phyloP scores from a whole-genome alignment of 345 rosid species.

The Noccaea caerulescens region DNA sequence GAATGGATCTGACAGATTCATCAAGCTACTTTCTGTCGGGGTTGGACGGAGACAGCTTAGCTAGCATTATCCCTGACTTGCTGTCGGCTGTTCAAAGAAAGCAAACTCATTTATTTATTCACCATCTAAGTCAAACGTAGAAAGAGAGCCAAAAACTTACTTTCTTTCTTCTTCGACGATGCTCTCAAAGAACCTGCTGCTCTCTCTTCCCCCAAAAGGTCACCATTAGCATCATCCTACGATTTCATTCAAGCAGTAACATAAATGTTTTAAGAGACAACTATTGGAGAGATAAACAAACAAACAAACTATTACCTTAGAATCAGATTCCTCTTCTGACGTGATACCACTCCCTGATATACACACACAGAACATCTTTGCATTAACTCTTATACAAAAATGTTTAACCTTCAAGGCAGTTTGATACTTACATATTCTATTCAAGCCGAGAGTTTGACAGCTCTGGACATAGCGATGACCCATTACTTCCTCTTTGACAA shows the following conservation, averaged over 20 bases:
- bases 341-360: too few relatives aligned
- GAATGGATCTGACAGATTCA: neutral
- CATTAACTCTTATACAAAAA: too few relatives aligned
- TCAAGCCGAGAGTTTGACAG: neutral
- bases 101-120: neutral
- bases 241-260: too few relatives aligned
- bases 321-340: too few relatives aligned
- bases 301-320: too few relatives aligned
- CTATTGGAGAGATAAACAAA: too few relatives aligned
- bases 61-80: neutral
- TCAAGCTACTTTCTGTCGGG: neutral
- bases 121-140: neutral
- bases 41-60: too few relatives aligned
- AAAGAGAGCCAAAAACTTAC: too few relatives aligned
- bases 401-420: neutral
- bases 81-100: neutral
- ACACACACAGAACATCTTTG: too few relatives aligned
- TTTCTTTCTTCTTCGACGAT: constrained; percentile 35
- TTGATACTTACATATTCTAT: neutral
- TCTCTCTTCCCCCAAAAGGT: constrained; percentile 67
- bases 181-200: too few relatives aligned
- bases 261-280: too few relatives aligned
- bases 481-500: neutral
- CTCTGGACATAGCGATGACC: neutral
- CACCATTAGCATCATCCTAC: too few relatives aligned